Evolutionary conservation across 1,284 basidiomycete species (phyloP).

Genomic region (Moesziomyces globuligerus): DNA sequence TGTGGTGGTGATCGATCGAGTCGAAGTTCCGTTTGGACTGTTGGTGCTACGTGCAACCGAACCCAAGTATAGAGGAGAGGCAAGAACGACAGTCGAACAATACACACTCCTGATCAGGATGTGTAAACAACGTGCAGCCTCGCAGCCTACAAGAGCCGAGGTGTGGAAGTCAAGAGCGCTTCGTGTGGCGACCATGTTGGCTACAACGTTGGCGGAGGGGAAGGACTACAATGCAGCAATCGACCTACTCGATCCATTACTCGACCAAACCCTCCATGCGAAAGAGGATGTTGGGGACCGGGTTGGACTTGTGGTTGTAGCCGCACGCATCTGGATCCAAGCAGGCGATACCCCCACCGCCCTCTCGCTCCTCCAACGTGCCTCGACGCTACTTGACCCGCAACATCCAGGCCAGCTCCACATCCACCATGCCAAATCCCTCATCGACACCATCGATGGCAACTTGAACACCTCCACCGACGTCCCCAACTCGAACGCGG

Average conservation of each 20-base stretch:
- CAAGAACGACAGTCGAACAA: constrained; percentile 9
- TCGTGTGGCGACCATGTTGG: constrained; percentile 25
- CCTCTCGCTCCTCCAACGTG: background rate
- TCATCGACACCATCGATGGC: constrained; percentile 5
- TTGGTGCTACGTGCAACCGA: constrained; percentile 28
- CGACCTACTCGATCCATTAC: constrained; percentile 15
- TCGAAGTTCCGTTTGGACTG: constrained; percentile 28
- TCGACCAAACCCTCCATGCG: constrained; percentile 1
- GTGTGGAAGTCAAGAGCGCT: constrained; percentile 25
- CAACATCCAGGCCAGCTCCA: background rate
- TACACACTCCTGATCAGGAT: constrained; percentile 9
- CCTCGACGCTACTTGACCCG: background rate
- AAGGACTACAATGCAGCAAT: constrained; percentile 30
- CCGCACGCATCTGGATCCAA: constrained; percentile 19
- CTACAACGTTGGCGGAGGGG: constrained; percentile 22
- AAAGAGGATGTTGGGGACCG: background rate
- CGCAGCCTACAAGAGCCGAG: background rate
- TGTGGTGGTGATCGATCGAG: background rate
- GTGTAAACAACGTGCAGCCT: constrained; percentile 17
- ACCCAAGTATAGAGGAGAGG: constrained; percentile 17
- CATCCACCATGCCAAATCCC: background rate
- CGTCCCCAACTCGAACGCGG: background rate
- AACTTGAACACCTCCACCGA: constrained; percentile 8
- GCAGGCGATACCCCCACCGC: constrained; percentile 8
- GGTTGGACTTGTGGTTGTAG: constrained; percentile 10